phyloP scores from a whole-genome alignment of 345 rosid species.

The Hypericum androsaemum region DNA sequence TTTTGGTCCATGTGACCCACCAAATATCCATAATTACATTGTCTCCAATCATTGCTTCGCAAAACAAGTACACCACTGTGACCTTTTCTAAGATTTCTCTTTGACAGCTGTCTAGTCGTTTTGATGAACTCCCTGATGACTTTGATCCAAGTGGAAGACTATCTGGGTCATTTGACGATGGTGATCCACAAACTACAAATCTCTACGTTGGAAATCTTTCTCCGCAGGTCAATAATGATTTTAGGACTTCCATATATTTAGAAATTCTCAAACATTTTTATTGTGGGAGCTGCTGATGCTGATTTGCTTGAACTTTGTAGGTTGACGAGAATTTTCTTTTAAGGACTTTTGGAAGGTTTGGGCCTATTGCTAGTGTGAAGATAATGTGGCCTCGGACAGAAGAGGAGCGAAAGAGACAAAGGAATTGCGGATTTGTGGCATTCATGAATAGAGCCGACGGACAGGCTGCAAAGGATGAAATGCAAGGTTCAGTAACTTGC shows the following conservation, averaged over 20 bases:
- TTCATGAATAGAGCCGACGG: conserved; percentile 97
- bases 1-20: too few species aligned
- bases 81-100: conserved; percentile 15
- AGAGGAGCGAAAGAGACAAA: conserved; percentile 84
- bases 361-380: conserved; percentile 99
- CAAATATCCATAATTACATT: too few species aligned
- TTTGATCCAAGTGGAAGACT: conserved; percentile 96
- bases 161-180: conserved; percentile 96
- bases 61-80: not conserved
- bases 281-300: conserved; percentile 2
- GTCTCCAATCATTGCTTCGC: too few species aligned
- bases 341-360: conserved; percentile 98
- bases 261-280: not conserved
- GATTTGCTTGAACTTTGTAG: conserved; percentile 27
- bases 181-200: conserved; percentile 98
- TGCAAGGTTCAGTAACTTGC: conserved; percentile 61
- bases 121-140: conserved; percentile 95
- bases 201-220: conserved; percentile 97
- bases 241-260: not conserved
- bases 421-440: conserved; percentile 96
- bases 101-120: conserved; percentile 78
- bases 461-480: conserved; percentile 99
- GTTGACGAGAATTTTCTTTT: conserved; percentile 98
- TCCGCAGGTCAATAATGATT: conserved; percentile 46
- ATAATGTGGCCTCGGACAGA: conserved; percentile 99